A percentile compares a stretch with the other conserved stretches of the same genome.
Evolutionary conservation across 495 filamentous ascomycete genomes (phyloP).

Genomic region (Penicillium cataractarum): DNA sequence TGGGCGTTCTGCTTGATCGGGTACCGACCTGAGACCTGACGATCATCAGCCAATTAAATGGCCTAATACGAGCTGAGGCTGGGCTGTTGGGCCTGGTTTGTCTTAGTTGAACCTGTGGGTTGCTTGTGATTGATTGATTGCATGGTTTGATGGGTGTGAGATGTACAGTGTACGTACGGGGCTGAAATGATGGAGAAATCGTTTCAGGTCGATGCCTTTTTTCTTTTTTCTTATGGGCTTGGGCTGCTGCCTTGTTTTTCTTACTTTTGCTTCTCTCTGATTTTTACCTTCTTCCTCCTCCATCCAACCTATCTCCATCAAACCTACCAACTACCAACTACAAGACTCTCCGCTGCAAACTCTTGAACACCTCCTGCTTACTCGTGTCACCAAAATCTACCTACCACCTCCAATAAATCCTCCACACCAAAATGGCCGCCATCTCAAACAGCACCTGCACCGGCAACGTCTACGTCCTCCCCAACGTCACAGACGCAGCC

Average conservation of each 20-base stretch:
- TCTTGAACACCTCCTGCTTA: background rate
- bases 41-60: background rate
- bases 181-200: background rate
- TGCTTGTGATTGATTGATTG: background rate
- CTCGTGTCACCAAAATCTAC: background rate
- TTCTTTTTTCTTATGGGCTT: background rate
- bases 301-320: background rate
- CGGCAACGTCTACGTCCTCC: conserved; percentile 41
- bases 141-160: background rate
- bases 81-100: background rate
- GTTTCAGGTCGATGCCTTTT: background rate
- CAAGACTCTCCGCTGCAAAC: background rate
- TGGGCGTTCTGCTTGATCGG: background rate
- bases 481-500: conserved; percentile 42
- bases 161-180: background rate
- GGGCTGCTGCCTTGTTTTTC: background rate
- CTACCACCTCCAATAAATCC: background rate
- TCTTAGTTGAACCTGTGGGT: background rate
- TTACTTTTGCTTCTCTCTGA: too few relatives aligned
- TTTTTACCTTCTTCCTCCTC: background rate
- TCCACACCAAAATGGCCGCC: conserved; percentile 24
- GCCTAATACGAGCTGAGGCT: background rate
- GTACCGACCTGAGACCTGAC: background rate
- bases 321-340: background rate
- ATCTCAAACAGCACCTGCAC: conserved; percentile 33